Base-by-base conservation (phyloP, 108 stramenopile genomes). In the Pseudonitzschia delicatissima region DNA sequence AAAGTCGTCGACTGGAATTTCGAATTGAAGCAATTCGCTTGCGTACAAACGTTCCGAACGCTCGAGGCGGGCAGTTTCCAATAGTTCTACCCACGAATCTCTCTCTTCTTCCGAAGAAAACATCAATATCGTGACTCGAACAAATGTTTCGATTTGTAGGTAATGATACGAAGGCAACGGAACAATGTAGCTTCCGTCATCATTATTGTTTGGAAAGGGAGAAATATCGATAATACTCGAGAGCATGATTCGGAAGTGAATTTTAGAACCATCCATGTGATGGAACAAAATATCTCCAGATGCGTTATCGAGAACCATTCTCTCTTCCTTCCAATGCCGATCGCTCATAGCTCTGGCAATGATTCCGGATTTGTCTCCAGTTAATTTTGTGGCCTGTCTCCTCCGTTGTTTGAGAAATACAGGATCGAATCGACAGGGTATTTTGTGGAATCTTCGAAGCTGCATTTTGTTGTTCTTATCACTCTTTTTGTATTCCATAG, bases 271-370 rank as follows among this genome's bases (percentile, higher is more conserved):
- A 35, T 79, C 82, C 26, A 80, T 64, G 20, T 77, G 77, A 62
- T 79, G 79, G 59, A 87, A 85, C 11, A 70, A 35, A 64, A 84
- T 51, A 4, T 69, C 65, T 11, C 34, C 36, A 2, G 28, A 47
- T 0, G 71, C 68, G 25, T 55, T 17, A 27, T 5, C 13, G 15
- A 90, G 25, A 1, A 59, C 62, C 11, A 68, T 80, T 50, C 70
- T 72, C 59, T 90, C 83, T 50, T 90, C 85, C 12, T 82, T 64
- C 84, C 84, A 90, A 62, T 90, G 85, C 20, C 76, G 81, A 39
- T 90, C 88, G 32, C 77, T 72, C 11, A 80, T 20, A 45, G 85
- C 88, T 26, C 88, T 62, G 23, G 77, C 83, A 31, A 90, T 77
- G 27, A 58, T 69, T 36, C 81, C 65, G 4, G 67, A 68, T 51